Evolutionary conservation across 129 eudicot species (phyloP).

Genomic region (Lonicera japonica): DNA sequence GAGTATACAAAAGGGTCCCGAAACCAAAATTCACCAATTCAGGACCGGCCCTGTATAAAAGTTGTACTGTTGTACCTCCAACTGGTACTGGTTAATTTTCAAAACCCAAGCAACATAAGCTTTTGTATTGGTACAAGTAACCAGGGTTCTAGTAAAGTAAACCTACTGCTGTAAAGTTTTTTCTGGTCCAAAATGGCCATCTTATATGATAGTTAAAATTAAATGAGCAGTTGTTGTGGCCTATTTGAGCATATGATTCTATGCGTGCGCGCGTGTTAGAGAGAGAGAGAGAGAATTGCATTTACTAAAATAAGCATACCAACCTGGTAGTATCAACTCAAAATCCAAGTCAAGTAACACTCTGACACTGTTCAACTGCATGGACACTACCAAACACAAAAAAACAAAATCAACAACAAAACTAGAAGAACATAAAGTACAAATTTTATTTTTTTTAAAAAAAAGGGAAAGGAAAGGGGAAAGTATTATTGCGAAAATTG

Average conservation of each 20-base stretch:
- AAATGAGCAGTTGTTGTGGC: too few species aligned
- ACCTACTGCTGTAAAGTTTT: not conserved
- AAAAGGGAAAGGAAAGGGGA: too few species aligned
- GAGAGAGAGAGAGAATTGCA: not conserved
- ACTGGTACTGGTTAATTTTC: too few species aligned
- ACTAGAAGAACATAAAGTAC: not conserved
- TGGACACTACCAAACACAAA: conserved; percentile 34
- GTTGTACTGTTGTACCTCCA: too few species aligned
- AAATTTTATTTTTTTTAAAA: too few species aligned
- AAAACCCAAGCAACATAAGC: not conserved
- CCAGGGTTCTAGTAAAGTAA: not conserved
- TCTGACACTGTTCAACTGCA: conserved; percentile 47
- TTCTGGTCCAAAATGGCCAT: not conserved
- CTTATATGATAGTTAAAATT: not conserved
- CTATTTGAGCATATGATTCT: too few species aligned
- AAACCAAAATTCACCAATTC: too few species aligned
- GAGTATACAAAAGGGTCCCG: too few species aligned
- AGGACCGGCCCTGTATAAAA: too few species aligned
- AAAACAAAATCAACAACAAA: not conserved
- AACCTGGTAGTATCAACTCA: conserved; percentile 70
- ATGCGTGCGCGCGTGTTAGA: too few species aligned
- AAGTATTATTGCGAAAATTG: not conserved
- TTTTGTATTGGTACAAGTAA: not conserved
- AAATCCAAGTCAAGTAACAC: conserved; percentile 55
- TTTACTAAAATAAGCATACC: not conserved